A percentile compares a stretch with the other conserved stretches of the same genome.
phyloP scores from a whole-genome alignment of 352 stramenopile species.

The Aphanomyces astaci region DNA sequence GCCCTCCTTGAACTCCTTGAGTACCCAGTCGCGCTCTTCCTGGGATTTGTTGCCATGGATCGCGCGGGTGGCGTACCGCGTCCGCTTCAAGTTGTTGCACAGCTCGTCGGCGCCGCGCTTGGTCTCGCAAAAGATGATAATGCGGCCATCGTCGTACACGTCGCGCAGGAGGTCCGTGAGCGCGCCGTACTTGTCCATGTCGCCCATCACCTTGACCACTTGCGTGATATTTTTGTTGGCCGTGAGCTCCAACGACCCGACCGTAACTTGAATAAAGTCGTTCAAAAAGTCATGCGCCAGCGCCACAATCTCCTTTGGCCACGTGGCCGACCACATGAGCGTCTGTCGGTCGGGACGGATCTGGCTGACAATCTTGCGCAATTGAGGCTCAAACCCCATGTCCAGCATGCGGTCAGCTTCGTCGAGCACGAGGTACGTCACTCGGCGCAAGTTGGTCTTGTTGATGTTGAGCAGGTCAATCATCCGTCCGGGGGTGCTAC shows the following conservation, averaged over 20 bases:
- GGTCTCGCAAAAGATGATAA: constrained; percentile 99
- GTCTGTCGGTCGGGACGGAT: constrained; percentile 97
- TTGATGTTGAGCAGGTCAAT: constrained; percentile 97
- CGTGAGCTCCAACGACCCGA: constrained; percentile 93
- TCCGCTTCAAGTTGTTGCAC: constrained; percentile 87
- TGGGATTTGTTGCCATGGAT: constrained; percentile 99
- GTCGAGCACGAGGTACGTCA: constrained; percentile 98
- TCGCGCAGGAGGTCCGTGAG: constrained; percentile 75
- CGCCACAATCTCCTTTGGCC: constrained; percentile 96
- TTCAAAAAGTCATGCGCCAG: constrained; percentile 97
- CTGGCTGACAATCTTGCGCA: constrained; percentile 95
- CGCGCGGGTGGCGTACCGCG: constrained; percentile 91
- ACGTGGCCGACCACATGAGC: constrained; percentile 98
- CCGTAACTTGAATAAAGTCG: constrained; percentile 95
- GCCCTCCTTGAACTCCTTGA: constrained; percentile 96
- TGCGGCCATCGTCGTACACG: constrained; percentile 86
- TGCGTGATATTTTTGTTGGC: constrained; percentile 99
- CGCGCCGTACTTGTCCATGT: constrained; percentile 94
- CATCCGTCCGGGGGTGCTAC: constrained; percentile 93
- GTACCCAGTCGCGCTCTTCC: constrained; percentile 93
- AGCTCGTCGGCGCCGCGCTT: constrained; percentile 98
- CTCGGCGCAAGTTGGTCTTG: constrained; percentile 93
- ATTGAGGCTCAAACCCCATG: constrained; percentile 93
- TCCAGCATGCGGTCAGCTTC: constrained; percentile 97
- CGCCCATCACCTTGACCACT: constrained; percentile 93